Percentiles rank a stretch among this genome's conserved stretches.
phyloP scores from a whole-genome alignment of 2,329 filamentous ascomycete genomes.

The Talaromyces sp. region DNA sequence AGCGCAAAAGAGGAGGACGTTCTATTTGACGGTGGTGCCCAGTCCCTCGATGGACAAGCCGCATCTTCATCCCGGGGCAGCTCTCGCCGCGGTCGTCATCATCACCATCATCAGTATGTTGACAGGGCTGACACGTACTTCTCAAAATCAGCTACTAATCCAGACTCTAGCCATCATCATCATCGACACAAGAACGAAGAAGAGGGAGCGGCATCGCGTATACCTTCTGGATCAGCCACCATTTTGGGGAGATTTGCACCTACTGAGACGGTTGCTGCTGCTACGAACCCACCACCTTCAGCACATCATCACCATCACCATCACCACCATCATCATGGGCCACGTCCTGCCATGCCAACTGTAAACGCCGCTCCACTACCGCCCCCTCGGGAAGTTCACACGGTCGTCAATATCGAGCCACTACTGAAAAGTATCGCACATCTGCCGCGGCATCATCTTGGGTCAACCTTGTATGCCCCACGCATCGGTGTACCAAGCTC shows the following conservation, averaged over 20 bases:
- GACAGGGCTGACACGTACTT: not conserved
- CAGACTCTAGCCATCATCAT: slow-evolving; percentile 41
- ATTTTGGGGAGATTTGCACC: slow-evolving; percentile 25
- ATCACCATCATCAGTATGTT: slow-evolving; percentile 55
- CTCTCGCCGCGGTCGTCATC: slow-evolving; percentile 55
- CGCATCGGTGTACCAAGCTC: slow-evolving; percentile 48
- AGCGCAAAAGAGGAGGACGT: slow-evolving; percentile 73
- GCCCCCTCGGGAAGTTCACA: slow-evolving; percentile 54
- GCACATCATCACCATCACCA: slow-evolving; percentile 38
- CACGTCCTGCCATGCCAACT: slow-evolving; percentile 18
- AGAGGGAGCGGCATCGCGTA: slow-evolving; percentile 26
- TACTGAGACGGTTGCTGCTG: slow-evolving; percentile 16
- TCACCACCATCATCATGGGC: slow-evolving; percentile 40
- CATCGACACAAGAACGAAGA: slow-evolving; percentile 51
- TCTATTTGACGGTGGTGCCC: slow-evolving; percentile 61
- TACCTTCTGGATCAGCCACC: slow-evolving; percentile 18
- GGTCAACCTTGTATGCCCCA: slow-evolving; percentile 75
- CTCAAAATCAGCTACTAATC: slow-evolving; percentile 2
- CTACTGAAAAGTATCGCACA: slow-evolving; percentile 67
- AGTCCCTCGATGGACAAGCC: slow-evolving; percentile 56
- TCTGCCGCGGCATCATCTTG: slow-evolving; percentile 71
- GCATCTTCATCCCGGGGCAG: slow-evolving; percentile 52
- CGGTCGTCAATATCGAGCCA: slow-evolving; percentile 60
- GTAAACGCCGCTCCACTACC: slow-evolving; percentile 17
- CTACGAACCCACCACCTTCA: slow-evolving; percentile 11